Base-by-base conservation (phyloP, 23 red algal species). In the Gracilaria vermiculophylla region DNA sequence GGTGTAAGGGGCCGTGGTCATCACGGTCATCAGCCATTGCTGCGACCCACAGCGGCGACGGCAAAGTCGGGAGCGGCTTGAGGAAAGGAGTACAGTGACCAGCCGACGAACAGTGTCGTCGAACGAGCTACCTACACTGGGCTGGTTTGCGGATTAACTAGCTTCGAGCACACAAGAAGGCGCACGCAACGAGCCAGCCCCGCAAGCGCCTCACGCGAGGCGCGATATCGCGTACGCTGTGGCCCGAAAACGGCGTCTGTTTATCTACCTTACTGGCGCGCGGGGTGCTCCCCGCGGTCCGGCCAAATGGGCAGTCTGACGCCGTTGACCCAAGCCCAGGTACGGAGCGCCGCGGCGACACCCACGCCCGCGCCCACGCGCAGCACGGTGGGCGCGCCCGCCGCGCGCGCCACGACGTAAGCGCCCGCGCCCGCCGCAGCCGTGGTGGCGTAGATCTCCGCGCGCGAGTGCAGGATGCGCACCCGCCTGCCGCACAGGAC, bases 391-490 rank as follows among this genome's bases (percentile, higher is more conserved):
- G 52, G 16, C 44, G 47, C 64, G 24, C 88, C 88, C 6, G 41
- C 48, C 15, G 39, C 54, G 47, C 48, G 40, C 40, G 74, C 24
- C 9, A 28, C 67, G 41, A 72, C 69, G 69, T 94, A 94, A 53
- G 51, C 50, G 1, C 21, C 72, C 0, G 64, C 79, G 34, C 69
- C 90, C 35, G 73, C 81, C 2, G 54, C 67, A 12, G 90, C 90
- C 10, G 78, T 84, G 37, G 80, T 69, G 12, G 90, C 90, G 71
- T 94, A 94, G 17, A 94, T 73, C 81, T 94, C 90, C 7, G 90
- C 90, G 21, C 56, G 28, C 12, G 65, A 71, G 39, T 94, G 90
- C 3, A 94, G 81, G 43, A 94, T 86, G 2, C 90, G 90, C 27
- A 94, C 80, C 56, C 62, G 24, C 34, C 80, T 58, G 8, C 81